Percentiles rank a stretch among this genome's conserved stretches.
These are phyloP conservation scores for Corynespora cassiicola DNA, from an alignment of 2,329 filamentous ascomycete species.

Conservation along the genomic window DNA sequence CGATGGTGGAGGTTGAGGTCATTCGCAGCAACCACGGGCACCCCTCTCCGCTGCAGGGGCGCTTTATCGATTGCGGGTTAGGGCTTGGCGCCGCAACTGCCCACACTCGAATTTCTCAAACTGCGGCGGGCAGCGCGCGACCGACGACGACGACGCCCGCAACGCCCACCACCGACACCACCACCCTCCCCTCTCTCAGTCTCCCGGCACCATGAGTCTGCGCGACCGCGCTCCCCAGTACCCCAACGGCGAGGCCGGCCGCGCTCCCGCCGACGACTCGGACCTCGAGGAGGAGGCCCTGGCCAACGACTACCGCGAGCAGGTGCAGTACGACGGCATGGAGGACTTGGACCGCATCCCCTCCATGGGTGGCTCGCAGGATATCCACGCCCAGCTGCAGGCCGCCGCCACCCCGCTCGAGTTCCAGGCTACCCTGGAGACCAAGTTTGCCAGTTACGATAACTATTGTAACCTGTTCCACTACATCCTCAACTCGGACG, in stretches of 20 bases:
- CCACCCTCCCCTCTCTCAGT: slow-evolving; percentile 17
- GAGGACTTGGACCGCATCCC: slow-evolving; percentile 77
- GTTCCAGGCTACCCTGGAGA: slow-evolving; percentile 93
- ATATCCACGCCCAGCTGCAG: slow-evolving; percentile 89
- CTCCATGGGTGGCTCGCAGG: slow-evolving; percentile 73
- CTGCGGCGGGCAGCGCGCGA: slow-evolving; percentile 5
- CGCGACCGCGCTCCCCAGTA: slow-evolving; percentile 45
- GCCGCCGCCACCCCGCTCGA: slow-evolving; percentile 94
- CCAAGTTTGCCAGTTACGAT: slow-evolving; percentile 99
- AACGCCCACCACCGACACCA: slow-evolving; percentile 11
- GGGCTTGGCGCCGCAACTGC: no score
- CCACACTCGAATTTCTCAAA: no score
- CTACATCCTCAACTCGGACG: slow-evolving; percentile 98
- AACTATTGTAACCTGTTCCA: slow-evolving; percentile 99
- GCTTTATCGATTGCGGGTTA: no score
- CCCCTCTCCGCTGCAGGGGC: no score
- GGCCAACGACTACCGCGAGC: slow-evolving; percentile 91
- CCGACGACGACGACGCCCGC: slow-evolving; percentile 15
- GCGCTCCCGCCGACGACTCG: slow-evolving; percentile 74
- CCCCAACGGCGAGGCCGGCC: slow-evolving; percentile 49
- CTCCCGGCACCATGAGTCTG: slow-evolving; percentile 16
- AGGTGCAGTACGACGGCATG: slow-evolving; percentile 91
- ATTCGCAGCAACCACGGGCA: no score
- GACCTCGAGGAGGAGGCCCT: slow-evolving; percentile 96
- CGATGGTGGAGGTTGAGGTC: no score